phyloP scores from a whole-genome alignment of 2,329 filamentous ascomycete species.

The Clarireedia homoeocarpa region DNA sequence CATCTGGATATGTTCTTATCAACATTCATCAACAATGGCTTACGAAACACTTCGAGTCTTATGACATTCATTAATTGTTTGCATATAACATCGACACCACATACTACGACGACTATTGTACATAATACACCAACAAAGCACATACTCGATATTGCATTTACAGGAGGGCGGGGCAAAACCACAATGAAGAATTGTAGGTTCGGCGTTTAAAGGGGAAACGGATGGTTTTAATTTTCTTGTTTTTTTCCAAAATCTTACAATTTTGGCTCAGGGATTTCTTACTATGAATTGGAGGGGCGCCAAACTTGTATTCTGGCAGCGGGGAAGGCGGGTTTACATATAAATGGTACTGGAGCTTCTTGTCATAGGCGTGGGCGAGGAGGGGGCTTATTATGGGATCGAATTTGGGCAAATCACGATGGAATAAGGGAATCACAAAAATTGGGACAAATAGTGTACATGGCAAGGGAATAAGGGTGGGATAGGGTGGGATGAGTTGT shows the following conservation, averaged over 20 bases:
- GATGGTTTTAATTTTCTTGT: background rate
- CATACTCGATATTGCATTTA: conserved; percentile 8
- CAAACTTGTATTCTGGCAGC: conserved; percentile 1
- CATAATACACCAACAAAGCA: conserved; percentile 12
- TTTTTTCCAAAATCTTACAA: background rate
- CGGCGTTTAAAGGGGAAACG: conserved; percentile 1
- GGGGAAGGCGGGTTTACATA: background rate
- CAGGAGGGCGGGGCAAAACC: background rate
- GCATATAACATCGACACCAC: conserved; percentile 15
- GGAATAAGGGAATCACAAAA: background rate
- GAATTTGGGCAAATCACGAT: background rate
- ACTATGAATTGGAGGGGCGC: background rate
- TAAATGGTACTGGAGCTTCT: background rate
- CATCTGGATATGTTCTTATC: conserved; percentile 3
- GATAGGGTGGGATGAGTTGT: too few relatives aligned
- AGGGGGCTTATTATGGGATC: background rate
- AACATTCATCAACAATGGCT: too few relatives aligned
- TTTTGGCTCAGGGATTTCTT: background rate
- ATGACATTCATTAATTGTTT: conserved; percentile 11
- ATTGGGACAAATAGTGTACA: conserved; percentile 1
- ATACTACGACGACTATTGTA: conserved; percentile 11
- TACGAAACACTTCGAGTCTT: too few relatives aligned
- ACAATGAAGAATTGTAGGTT: background rate
- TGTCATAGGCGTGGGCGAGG: background rate
- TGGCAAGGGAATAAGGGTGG: too few relatives aligned